A percentile compares a stretch with the other conserved stretches of the same genome.
phyloP scores from a whole-genome alignment of 768 basidiomycete genomes.

The Mycena belliarum region DNA sequence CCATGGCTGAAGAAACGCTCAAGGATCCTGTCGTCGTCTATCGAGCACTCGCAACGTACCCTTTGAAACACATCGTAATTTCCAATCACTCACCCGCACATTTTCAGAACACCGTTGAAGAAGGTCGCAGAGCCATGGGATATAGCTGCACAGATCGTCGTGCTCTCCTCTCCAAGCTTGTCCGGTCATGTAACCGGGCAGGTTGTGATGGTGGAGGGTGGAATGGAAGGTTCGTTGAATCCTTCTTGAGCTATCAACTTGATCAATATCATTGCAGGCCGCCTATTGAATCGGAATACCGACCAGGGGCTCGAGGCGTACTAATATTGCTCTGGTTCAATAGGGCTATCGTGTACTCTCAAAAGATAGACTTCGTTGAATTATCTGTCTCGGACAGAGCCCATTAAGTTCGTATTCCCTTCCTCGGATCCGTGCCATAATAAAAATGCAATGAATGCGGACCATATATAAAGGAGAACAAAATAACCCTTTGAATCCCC shows the following conservation, averaged over 20 bases:
- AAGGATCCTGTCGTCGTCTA: constrained; percentile 56
- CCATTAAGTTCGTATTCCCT: too few species aligned
- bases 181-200: constrained; percentile 76
- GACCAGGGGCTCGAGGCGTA: neutral
- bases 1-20: constrained; percentile 60
- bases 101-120: constrained; percentile 63
- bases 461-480: too few species aligned
- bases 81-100: neutral
- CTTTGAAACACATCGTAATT: neutral
- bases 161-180: constrained; percentile 58
- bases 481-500: too few species aligned
- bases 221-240: constrained; percentile 64
- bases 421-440: too few species aligned
- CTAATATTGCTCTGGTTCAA: too few species aligned
- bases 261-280: neutral
- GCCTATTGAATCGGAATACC: constrained; percentile 1
- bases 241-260: neutral
- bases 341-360: too few species aligned
- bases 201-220: constrained; percentile 70
- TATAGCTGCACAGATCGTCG: constrained; percentile 62
- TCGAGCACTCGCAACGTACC: constrained; percentile 67
- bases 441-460: too few species aligned
- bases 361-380: too few species aligned
- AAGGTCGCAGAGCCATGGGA: constrained; percentile 65
- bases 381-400: too few species aligned